phyloP scores from a whole-genome alignment of 1,284 basidiomycete species.

The Cryptococcus sp. region DNA sequence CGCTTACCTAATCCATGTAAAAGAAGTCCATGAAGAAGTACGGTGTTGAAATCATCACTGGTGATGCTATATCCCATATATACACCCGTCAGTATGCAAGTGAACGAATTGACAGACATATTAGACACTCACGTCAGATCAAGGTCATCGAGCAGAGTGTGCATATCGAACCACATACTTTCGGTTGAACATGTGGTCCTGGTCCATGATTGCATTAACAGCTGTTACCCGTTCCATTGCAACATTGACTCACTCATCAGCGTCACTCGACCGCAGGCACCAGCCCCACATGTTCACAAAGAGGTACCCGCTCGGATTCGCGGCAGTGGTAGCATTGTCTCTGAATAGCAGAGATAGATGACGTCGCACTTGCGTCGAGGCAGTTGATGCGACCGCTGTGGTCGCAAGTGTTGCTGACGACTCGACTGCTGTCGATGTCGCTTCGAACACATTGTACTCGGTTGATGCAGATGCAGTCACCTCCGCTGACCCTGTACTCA shows the following conservation, averaged over 20 bases:
- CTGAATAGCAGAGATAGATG: no score
- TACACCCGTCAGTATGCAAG: no score
- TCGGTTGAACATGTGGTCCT: slow-evolving; percentile 23
- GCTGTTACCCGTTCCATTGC: neutral
- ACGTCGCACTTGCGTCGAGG: no score
- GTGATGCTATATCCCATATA: neutral
- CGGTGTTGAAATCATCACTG: slow-evolving; percentile 18
- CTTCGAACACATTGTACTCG: neutral
- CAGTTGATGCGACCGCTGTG: no score
- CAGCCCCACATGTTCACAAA: slow-evolving; percentile 35
- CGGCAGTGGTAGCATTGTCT: neutral
- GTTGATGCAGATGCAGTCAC: neutral
- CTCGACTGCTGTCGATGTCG: no score
- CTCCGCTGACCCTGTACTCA: neutral
- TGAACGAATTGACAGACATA: neutral
- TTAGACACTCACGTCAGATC: slow-evolving; percentile 11
- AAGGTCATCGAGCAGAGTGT: slow-evolving; percentile 15
- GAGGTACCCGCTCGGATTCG: slow-evolving; percentile 6
- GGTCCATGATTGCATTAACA: neutral
- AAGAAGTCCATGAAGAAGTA: slow-evolving; percentile 23
- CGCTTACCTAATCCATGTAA: slow-evolving; percentile 25
- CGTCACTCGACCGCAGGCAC: slow-evolving; percentile 18
- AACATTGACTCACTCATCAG: slow-evolving; percentile 5
- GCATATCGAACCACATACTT: slow-evolving; percentile 24
- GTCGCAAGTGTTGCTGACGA: no score